Evolutionary conservation across 2,329 filamentous ascomycete species (phyloP), one percentile per base, ranked within the genome.

Genomic region (Aspergillaceae sp.): DNA sequence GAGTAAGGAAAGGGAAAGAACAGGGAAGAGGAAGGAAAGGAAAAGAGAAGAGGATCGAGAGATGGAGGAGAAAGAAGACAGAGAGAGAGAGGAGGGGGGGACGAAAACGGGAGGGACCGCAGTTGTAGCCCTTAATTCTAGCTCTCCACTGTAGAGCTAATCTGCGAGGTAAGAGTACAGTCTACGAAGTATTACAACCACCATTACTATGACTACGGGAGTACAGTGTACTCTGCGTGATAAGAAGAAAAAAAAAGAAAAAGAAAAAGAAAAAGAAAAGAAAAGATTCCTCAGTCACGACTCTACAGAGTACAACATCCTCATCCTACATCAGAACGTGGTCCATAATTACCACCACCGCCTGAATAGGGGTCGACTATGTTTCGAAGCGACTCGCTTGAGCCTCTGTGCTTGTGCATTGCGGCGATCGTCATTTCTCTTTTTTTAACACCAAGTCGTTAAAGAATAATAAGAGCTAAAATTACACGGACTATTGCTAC

Each of bases 1-100:
- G 37, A 37, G 42, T 40, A 42, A 41, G 47, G 35, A 38, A 47
- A 38, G 37, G 46, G 28, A 43, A 40, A 34, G 45, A 36, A 45
- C 45, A 44, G 28, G 35, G 42, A 45, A 44, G 40, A 43, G 43
- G 37, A 42, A 36, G 40, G 27, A 41, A 38, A 34, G 36, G 43
- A 41, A 34, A 40, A 10, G 40, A 44, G 32, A 41, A 42, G 9
- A 35, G 19, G 44, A 42, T 43, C 45, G 43, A 44, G 43, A 33
- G 41, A 34, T 45, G 37, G 43, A 42, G 44, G 42, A 37, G 35
- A 41, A 42, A 42, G 30, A 29, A 29, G 32, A 42, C 10, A 42
- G 29, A 42, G 28, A 19, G 11, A 42, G 29, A 41, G 38, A 41
- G 28, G 8, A 6, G 6, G 29, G 32, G 19, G 30, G 30, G 32